Evolutionary conservation across 805 yeast species (phyloP), one percentile per base, ranked within the genome.

Genomic region (Wickerhamiella kazuoi): DNA sequence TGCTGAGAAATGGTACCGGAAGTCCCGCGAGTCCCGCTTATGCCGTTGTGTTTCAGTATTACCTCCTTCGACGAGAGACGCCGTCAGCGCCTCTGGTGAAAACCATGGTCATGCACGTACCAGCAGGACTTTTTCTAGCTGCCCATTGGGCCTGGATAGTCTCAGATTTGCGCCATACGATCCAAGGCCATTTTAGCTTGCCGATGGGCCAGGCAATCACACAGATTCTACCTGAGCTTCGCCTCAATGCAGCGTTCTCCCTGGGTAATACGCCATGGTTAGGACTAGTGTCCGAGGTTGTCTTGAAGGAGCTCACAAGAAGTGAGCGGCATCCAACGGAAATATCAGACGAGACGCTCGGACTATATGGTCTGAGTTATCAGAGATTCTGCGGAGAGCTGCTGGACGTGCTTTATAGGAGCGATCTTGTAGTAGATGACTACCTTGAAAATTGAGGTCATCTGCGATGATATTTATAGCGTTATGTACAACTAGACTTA

Each of bases 201-300:
- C 18, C 15, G 21, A 4, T 8, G 15, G 15, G 17, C 6, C 11
- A 18, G n/a, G 5, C 21, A 21, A 4, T 18, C 15, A 8, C 16
- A 15, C 3, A 16, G 8, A 5, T 11, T 2, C 31, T 36, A 2
- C 2, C 35, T 3, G 16, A 16, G 8, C 23, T 30, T 8, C 31
- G 33, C 21, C 17, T n/a, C 1, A 14, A 20, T 8, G 32, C 23
- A 5, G 16, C 14, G 3, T 36, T 34, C 14, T 32, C 35, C 2
- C 19, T 42, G n/a, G 42, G 38, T 1, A 42, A 42, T 23, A 19
- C 18, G 16, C 44, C 44, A 7, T 42, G 44, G 44, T 18, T 42
- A 7, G 44, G 44, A 11, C 26, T 23, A 11, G 9, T 6, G 11
- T 11, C 26, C 11, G 26, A 23, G 11, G 11, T 11, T 6, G 9